Base-by-base conservation (phyloP, 2,329 filamentous ascomycete genomes). In the Fusarium abutilonis region DNA sequence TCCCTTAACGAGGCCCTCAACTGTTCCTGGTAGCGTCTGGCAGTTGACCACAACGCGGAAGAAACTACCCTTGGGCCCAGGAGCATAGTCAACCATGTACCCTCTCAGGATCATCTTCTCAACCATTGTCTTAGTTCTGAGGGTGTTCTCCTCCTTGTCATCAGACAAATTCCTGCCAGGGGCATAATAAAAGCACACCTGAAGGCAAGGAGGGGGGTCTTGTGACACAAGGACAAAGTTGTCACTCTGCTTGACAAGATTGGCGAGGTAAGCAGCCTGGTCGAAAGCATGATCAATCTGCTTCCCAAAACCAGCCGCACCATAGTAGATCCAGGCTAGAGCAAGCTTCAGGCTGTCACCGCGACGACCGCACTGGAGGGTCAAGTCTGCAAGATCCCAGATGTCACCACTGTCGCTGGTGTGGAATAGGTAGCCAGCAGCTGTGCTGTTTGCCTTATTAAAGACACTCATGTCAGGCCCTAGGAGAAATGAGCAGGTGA, bases 121-220 rank as follows among this genome's bases (percentile, higher is more conserved):
- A 2, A 81, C 83, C 70, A 86, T 83, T 9, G 66, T 72, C 64
- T 78, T 76, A 29, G 84, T 86, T 36, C 77, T 74, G 36, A 72
- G 69, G 29, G 83, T 84, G 69, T 86, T 87, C 48, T 73, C 75
- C 34, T 74, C 75, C 6, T 72, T 64, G 14, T 79, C 75, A 0
- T 74, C 74, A 0, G 75, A 68, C 39, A 90, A 63, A 54, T 75
- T 69, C 3, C 87, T 85, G 1, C 63, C 63, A 0, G 86, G 86
- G 0, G 89, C 86, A 70, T 91, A 93, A 75, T 97, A 97, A 75
- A 98, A 98, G 80, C 94, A 97, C 19, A 98, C 90, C 78, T 98
- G 95, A 73, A 97, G 79, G 77, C 94, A 98, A 1, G 92, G 91
- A 42, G 93, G 89, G 23, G 92, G 91, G 68, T 90, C 89, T 52